These are phyloP conservation scores for Punctularia strigosozonata DNA, from an alignment of 768 basidiomycete species.

Conservation along the genomic window DNA sequence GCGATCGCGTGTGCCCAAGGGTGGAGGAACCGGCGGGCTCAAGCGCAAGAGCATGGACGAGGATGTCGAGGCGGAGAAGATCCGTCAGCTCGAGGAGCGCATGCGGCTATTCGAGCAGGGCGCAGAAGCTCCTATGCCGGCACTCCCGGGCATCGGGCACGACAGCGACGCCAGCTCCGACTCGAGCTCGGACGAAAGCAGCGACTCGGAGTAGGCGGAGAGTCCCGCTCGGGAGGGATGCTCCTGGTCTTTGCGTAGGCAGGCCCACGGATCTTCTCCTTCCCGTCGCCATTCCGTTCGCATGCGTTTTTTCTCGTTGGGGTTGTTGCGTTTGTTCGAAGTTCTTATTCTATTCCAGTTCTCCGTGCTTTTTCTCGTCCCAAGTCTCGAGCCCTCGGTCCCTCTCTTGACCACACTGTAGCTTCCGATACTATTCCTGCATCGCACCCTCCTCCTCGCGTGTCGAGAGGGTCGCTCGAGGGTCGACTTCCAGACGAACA, in stretches of 20 bases:
- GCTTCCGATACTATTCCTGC: no score
- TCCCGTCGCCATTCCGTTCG: no score
- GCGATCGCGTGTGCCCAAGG: conserved; percentile 61
- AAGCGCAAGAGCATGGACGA: conserved; percentile 97
- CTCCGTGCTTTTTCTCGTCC: no score
- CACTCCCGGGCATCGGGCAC: conserved; percentile 26
- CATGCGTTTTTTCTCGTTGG: neutral
- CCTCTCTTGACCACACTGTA: no score
- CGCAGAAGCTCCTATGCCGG: conserved; percentile 23
- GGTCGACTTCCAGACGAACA: no score
- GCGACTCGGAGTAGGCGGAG: conserved; percentile 62
- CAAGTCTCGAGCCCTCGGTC: no score
- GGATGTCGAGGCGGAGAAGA: conserved; percentile 92
- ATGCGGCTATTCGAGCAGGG: conserved; percentile 73
- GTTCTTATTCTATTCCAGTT: neutral
- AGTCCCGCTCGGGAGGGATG: no score
- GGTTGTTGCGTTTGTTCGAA: conserved; percentile 6
- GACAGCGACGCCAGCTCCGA: conserved; percentile 73
- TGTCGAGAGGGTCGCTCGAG: no score
- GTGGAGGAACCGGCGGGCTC: conserved; percentile 78
- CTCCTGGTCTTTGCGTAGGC: no score
- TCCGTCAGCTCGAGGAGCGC: conserved; percentile 79
- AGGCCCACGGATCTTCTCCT: no score
- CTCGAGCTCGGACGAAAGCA: conserved; percentile 71
- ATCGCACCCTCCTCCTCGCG: no score